phyloP scores from a whole-genome alignment of 2,329 filamentous ascomycete species.

The Fusarium ambrosium region DNA sequence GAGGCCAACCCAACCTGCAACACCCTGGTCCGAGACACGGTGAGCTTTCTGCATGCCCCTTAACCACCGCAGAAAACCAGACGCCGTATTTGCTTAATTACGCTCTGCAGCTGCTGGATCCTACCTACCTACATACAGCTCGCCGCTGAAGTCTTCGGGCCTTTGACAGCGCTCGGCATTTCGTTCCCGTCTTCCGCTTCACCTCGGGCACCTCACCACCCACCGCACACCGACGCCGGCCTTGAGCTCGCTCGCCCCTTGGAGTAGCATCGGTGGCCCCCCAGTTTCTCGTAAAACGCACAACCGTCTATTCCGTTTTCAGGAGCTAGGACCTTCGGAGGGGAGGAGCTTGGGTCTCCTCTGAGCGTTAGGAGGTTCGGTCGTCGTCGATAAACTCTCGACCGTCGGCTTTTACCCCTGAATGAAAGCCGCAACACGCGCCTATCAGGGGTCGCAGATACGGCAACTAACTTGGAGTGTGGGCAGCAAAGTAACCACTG shows the following conservation, averaged over 20 bases:
- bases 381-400: constrained; percentile 8
- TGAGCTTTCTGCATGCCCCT: constrained; percentile 47
- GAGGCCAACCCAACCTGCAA: constrained; percentile 24
- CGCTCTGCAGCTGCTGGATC: constrained; percentile 35
- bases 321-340: constrained; percentile 15
- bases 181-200: constrained; percentile 4
- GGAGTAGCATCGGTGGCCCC: not conserved
- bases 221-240: not conserved
- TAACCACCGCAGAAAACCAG: constrained; percentile 45
- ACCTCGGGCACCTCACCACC: not conserved
- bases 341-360: not conserved
- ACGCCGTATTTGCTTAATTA: constrained; percentile 43
- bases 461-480: constrained; percentile 22
- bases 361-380: constrained; percentile 6
- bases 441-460: constrained; percentile 30
- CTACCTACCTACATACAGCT: not conserved
- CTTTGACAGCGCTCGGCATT: constrained; percentile 12
- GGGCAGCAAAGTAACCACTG: constrained; percentile 14
- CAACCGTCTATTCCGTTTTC: constrained; percentile 12
- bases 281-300: constrained; percentile 10
- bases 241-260: not conserved
- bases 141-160: constrained; percentile 21
- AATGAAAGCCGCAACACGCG: constrained; percentile 35
- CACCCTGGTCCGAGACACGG: constrained; percentile 43
- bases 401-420: constrained; percentile 34